phyloP scores from a whole-genome alignment of 1,284 basidiomycete genomes.

The Moniliella sp. region DNA sequence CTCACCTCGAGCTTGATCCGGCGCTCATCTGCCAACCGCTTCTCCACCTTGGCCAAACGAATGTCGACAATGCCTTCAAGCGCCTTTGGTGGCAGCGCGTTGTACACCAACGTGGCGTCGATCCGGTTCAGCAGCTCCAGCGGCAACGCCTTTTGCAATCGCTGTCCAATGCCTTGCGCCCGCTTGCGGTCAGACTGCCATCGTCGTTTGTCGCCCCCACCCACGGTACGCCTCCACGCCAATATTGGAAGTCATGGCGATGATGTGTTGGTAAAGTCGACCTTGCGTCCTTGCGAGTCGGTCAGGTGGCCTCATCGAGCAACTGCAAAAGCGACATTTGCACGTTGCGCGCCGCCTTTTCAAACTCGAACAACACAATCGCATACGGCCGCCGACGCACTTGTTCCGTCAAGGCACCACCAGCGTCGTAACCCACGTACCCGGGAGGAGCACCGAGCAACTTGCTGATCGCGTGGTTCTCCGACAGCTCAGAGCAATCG shows the following conservation, averaged over 20 bases:
- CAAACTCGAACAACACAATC: slow-evolving; percentile 14
- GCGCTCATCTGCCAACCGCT: slow-evolving; percentile 7
- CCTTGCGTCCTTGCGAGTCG: slow-evolving; percentile 39
- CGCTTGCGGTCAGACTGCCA: slow-evolving; percentile 48
- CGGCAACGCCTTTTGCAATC: slow-evolving; percentile 41
- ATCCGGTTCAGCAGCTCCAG: slow-evolving; percentile 75
- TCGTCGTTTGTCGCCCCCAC: slow-evolving; percentile 43
- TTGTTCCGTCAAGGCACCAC: slow-evolving; percentile 43
- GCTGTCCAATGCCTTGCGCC: slow-evolving; percentile 51
- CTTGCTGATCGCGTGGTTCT: slow-evolving; percentile 68
- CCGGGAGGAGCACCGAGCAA: slow-evolving; percentile 70
- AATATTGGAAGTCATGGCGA: slow-evolving; percentile 81
- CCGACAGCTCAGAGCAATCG: slow-evolving; percentile 45
- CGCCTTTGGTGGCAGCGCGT: slow-evolving; percentile 69
- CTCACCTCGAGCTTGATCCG: slow-evolving; percentile 55
- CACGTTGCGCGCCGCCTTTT: slow-evolving; percentile 10
- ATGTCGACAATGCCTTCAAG: slow-evolving; percentile 52
- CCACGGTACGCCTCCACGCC: slow-evolving; percentile 55
- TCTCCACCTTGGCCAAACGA: slow-evolving; percentile 27
- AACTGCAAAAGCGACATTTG: slow-evolving; percentile 69
- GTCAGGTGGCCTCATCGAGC: slow-evolving; percentile 75
- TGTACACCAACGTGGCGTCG: slow-evolving; percentile 40
- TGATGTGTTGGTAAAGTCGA: slow-evolving; percentile 72
- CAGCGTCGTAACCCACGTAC: slow-evolving; percentile 36
- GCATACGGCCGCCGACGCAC: slow-evolving; percentile 26